A percentile compares a stretch with the other conserved stretches of the same genome.
Evolutionary conservation across 345 rosid genomes (phyloP).

Genomic region (Dimocarpus longan): DNA sequence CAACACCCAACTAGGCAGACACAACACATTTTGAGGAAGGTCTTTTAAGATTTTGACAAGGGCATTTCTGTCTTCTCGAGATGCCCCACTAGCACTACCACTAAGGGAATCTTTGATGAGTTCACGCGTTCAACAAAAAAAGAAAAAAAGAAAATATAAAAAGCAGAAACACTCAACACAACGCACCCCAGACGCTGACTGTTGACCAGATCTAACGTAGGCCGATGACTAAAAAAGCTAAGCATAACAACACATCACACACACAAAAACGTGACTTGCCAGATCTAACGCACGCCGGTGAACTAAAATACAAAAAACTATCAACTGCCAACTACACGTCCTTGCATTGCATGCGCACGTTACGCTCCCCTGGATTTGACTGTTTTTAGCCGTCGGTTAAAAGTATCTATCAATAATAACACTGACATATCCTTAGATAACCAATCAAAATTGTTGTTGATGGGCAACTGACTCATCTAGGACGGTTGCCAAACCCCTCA

Average conservation of each 20-base stretch:
- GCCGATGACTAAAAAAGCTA: constrained; percentile 15
- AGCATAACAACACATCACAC: neutral
- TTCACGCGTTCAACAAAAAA: constrained; percentile 30
- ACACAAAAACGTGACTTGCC: neutral
- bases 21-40: neutral
- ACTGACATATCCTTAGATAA: too few relatives aligned
- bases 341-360: neutral
- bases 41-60: constrained; percentile 7
- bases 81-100: constrained; percentile 23
- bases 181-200: neutral
- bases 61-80: constrained; percentile 37
- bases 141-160: neutral
- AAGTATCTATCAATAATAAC: too few relatives aligned
- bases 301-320: neutral
- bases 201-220: constrained; percentile 40
- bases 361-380: neutral
- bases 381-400: too few relatives aligned
- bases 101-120: constrained; percentile 28
- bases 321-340: neutral
- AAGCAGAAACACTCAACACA: neutral
- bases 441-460: too few relatives aligned
- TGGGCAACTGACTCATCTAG: too few relatives aligned
- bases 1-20: neutral
- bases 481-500: too few relatives aligned
- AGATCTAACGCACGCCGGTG: constrained; percentile 20